These are phyloP conservation scores for Drechslerella dactyloides DNA, from an alignment of 2,329 filamentous ascomycete species.

Conservation along the genomic window DNA sequence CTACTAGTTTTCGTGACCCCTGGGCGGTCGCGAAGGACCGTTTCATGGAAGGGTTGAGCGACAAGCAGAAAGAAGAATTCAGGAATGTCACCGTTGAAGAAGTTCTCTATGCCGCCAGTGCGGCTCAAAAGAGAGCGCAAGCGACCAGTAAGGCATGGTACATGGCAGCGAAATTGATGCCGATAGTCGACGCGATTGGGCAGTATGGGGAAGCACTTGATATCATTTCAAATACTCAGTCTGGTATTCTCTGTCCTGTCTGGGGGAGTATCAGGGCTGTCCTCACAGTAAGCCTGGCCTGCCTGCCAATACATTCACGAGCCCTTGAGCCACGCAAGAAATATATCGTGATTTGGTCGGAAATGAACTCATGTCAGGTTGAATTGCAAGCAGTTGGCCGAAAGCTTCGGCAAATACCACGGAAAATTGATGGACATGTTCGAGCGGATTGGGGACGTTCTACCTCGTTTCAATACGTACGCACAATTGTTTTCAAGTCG, in stretches of 20 bases:
- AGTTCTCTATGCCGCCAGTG: slow-evolving; percentile 52
- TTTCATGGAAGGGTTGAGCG: slow-evolving; percentile 53
- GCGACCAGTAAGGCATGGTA: slow-evolving; percentile 49
- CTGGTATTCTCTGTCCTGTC: slow-evolving; percentile 52
- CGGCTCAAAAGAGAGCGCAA: slow-evolving; percentile 51
- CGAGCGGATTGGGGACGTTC: slow-evolving; percentile 53
- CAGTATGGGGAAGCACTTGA: slow-evolving; percentile 54
- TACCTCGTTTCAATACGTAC: slow-evolving; percentile 53
- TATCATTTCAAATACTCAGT: slow-evolving; percentile 53
- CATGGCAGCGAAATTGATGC: slow-evolving; percentile 52
- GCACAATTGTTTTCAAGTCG: slow-evolving; percentile 52
- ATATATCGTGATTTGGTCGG: too few species aligned
- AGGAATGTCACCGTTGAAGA: slow-evolving; percentile 52
- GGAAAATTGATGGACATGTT: slow-evolving; percentile 54
- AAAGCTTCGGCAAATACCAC: slow-evolving; percentile 53
- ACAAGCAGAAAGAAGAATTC: slow-evolving; percentile 52
- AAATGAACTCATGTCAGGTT: not conserved
- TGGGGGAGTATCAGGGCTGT: slow-evolving; percentile 55
- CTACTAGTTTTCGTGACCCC: slow-evolving; percentile 46
- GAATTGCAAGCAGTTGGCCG: slow-evolving; percentile 47
- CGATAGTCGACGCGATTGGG: slow-evolving; percentile 52
- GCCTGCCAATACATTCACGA: too few species aligned
- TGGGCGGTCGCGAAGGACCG: slow-evolving; percentile 52
- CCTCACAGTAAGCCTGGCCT: slow-evolving; percentile 53
- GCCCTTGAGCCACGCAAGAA: too few species aligned